phyloP scores from a whole-genome alignment of 306 rosid genomes.

The Neltuma alba region DNA sequence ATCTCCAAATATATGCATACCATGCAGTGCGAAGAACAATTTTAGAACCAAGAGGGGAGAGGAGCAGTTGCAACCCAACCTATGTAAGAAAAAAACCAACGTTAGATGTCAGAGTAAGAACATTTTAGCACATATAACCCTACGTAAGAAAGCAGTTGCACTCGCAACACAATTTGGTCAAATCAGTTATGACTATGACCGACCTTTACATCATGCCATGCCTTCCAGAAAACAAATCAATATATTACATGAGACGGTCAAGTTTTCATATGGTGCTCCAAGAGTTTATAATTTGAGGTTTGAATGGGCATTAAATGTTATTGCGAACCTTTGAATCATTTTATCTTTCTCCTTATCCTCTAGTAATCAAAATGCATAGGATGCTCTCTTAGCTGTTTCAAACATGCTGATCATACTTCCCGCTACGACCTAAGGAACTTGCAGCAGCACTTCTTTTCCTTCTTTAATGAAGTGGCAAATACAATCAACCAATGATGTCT shows the following conservation, averaged over 20 bases:
- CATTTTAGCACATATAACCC: background rate
- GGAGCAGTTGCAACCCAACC: constrained; percentile 54
- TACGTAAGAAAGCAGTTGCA: background rate
- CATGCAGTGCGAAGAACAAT: constrained; percentile 52
- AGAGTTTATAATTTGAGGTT: background rate
- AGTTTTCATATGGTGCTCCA: background rate
- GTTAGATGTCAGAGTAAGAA: constrained; percentile 6
- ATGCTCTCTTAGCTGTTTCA: background rate
- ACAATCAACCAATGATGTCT: background rate
- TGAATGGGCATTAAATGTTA: background rate
- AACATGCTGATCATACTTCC: background rate
- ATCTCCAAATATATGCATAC: constrained; percentile 29
- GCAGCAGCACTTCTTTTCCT: background rate
- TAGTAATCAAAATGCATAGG: background rate
- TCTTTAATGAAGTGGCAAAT: background rate
- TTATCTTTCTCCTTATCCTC: background rate
- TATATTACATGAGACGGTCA: background rate
- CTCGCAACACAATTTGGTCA: background rate
- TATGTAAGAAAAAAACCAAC: constrained; percentile 8
- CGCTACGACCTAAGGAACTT: background rate
- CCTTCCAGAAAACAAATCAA: background rate
- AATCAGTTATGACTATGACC: background rate
- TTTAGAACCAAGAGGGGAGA: constrained; percentile 47
- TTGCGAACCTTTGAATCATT: background rate
- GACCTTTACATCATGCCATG: background rate